Evolutionary conservation across 1,139 yeast genomes (phyloP), one percentile per base, ranked within the genome.

Genomic region (Suhomyces ambrosiae): DNA sequence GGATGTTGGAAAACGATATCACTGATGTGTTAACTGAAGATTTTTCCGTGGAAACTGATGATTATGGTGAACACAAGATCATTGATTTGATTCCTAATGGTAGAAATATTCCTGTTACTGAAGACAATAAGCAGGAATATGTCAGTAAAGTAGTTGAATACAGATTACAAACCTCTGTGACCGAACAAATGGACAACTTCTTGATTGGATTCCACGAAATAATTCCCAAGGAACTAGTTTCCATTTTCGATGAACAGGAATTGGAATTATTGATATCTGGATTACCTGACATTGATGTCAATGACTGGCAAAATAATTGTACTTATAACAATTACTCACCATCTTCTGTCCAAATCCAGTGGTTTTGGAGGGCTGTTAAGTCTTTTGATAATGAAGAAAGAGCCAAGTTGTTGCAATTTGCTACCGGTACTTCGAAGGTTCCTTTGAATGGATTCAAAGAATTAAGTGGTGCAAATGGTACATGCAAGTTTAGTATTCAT

Each of bases 281-380:
- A 10, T 71, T 94, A 54, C 98, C 99, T 1, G 97, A 92, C 53
- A 90, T 94, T 51, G 96, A 87, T 62, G 90, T 92, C 17, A 86
- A 81, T 49, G 99, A 94, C 56, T 94, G 99, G 99, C 86, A 86
- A 52, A 82, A 79, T 53, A 86, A 92, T 58, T 79, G 96, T 1
- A 73, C 71, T 2, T 92, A 94, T 62, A 84, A 78, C 42, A 92
- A 90, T 58, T 94, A 92, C 60, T 79, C 90, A 0, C 76, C 94
- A 2, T 77, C 88, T 1, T 86, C 96, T 3, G 81, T 86, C 27
- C 97, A 90, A 57, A 83, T 94, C 43, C 90, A 86, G 56, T 92
- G 97, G 89, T 94, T 92, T 65, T 94, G 99, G 99, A 75, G 97
- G 57, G 97, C 97, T 1, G 97, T 94, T 11, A 80, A 89, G 53